Conservation (phyloP, 2,329 filamentous ascomycete genomes). For the Diaporthe ampelina region DNA sequence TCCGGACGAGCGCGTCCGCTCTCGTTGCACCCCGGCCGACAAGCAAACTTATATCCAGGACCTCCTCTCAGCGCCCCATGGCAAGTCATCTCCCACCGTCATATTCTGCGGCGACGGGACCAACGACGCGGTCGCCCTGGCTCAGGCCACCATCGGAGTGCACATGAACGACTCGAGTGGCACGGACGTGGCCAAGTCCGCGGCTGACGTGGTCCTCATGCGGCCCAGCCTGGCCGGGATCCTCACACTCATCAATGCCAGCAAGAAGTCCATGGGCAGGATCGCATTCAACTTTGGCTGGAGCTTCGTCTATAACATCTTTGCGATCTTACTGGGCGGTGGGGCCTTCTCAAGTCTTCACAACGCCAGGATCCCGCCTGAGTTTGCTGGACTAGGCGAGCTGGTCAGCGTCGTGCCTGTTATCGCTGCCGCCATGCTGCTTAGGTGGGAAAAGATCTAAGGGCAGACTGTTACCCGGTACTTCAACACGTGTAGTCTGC, state of each 20-base stretch:
- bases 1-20: conserved; percentile 52
- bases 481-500: background rate
- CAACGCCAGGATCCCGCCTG: conserved; percentile 63
- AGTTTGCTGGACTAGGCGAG: conserved; percentile 79
- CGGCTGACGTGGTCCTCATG: conserved; percentile 79
- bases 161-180: conserved; percentile 69
- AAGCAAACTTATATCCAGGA: conserved; percentile 61
- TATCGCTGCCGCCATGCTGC: conserved; percentile 67
- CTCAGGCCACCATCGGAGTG: conserved; percentile 78
- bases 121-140: conserved; percentile 82
- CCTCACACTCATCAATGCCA: conserved; percentile 69
- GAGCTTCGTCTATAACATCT: conserved; percentile 78
- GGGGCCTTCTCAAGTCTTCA: conserved; percentile 70
- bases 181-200: conserved; percentile 75
- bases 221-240: conserved; percentile 69
- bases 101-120: conserved; percentile 84
- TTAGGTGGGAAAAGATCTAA: conserved; percentile 57
- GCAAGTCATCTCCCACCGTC: conserved; percentile 55
- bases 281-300: conserved; percentile 79
- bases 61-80: conserved; percentile 48
- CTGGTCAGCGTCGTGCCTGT: conserved; percentile 82
- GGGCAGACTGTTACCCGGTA: background rate
- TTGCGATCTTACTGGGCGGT: conserved; percentile 75
- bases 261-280: conserved; percentile 58
- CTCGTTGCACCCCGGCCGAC: conserved; percentile 60